Conservation (phyloP, 148 eudicot species). For the Polygonum maritimum region DNA sequence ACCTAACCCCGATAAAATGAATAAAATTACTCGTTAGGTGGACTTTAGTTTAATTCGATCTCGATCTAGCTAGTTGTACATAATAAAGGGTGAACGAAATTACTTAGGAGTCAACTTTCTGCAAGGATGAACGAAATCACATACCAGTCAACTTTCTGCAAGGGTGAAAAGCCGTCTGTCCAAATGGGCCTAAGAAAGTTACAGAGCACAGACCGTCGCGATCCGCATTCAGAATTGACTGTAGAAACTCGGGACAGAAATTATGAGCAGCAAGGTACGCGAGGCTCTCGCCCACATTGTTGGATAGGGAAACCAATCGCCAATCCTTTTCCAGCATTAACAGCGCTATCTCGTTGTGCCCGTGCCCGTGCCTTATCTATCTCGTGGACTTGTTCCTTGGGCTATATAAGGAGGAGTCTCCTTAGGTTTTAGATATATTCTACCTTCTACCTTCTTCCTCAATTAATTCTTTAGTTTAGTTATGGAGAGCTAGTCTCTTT, state of each 20-base stretch:
- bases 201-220: neutral
- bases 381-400: no score
- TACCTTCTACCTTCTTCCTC: no score
- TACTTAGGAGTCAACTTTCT: no score
- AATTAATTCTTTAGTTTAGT: no score
- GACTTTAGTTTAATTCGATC: no score
- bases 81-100: neutral
- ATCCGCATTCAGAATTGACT: neutral
- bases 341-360: neutral
- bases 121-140: neutral
- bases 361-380: no score
- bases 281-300: neutral
- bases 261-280: neutral
- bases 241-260: neutral
- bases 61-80: no score
- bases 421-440: no score
- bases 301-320: neutral
- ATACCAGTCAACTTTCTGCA: neutral
- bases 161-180: neutral
- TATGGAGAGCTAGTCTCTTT: no score
- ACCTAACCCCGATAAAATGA: no score
- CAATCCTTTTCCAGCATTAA: neutral
- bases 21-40: no score
- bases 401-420: no score
- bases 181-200: neutral